phyloP scores from a whole-genome alignment of 805 yeast genomes.

The Candida koratica region DNA sequence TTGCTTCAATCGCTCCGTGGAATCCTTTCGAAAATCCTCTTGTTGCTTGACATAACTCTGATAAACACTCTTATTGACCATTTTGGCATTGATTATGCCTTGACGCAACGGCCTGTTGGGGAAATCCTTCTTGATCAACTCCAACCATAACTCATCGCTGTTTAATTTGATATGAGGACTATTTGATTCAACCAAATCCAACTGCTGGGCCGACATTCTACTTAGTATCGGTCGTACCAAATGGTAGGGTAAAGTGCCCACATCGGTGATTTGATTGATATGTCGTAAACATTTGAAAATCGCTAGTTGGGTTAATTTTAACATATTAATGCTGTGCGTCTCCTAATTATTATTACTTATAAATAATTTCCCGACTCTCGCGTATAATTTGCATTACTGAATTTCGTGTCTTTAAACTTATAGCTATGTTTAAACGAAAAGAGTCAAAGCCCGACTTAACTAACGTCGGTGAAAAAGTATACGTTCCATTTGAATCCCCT shows the following conservation, averaged over 20 bases:
- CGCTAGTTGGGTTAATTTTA: slow-evolving; percentile 12
- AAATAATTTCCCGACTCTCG: no score
- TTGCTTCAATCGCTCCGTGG: slow-evolving; percentile 41
- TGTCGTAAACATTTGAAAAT: slow-evolving; percentile 19
- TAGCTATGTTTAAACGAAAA: slow-evolving; percentile 22
- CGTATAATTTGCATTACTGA: no score
- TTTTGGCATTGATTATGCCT: slow-evolving; percentile 6
- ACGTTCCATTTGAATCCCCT: slow-evolving; percentile 21
- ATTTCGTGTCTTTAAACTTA: no score
- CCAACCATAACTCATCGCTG: slow-evolving; percentile 45
- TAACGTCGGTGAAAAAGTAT: slow-evolving; percentile 13
- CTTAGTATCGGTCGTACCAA: slow-evolving; percentile 44
- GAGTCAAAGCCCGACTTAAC: slow-evolving; percentile 12
- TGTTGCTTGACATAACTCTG: slow-evolving; percentile 36
- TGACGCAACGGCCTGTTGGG: slow-evolving; percentile 36
- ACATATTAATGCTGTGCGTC: no score
- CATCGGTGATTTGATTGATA: slow-evolving; percentile 19
- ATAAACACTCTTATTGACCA: slow-evolving; percentile 40
- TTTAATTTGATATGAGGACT: slow-evolving; percentile 42
- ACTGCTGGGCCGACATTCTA: slow-evolving; percentile 43
- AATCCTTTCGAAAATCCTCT: slow-evolving; percentile 40
- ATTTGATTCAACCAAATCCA: slow-evolving; percentile 36
- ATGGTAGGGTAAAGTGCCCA: slow-evolving; percentile 39
- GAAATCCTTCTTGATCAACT: slow-evolving; percentile 45
- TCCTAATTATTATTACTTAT: no score